Percentiles rank a stretch among this genome's conserved stretches.
These are phyloP conservation scores for Scheffersomyces stipitis DNA, from an alignment of 805 yeast species.

Conservation along the genomic window DNA sequence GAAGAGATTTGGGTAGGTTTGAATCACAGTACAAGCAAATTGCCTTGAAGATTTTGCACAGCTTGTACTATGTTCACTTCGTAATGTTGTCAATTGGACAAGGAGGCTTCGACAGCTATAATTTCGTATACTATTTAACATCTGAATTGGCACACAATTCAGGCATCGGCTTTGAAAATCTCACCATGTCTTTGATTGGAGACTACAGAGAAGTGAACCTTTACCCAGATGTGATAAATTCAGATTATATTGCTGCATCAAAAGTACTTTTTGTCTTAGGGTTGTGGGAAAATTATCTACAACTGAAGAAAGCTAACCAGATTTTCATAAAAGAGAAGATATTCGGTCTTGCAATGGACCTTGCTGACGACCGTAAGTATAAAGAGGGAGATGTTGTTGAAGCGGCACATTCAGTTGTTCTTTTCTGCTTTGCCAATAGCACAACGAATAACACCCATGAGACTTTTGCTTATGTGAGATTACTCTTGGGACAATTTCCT, in stretches of 20 bases:
- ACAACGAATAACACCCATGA: slow-evolving; percentile 8
- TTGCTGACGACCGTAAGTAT: slow-evolving; percentile 24
- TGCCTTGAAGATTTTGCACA: slow-evolving; percentile 32
- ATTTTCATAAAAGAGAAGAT: slow-evolving; percentile 23
- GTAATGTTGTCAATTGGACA: slow-evolving; percentile 55
- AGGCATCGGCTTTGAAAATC: slow-evolving; percentile 13
- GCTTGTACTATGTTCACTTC: slow-evolving; percentile 46
- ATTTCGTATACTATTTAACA: slow-evolving; percentile 54
- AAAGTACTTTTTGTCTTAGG: slow-evolving; percentile 48
- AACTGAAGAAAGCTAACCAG: slow-evolving; percentile 17
- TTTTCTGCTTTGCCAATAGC: slow-evolving; percentile 34
- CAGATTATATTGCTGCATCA: slow-evolving; percentile 28
- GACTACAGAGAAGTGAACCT: slow-evolving; percentile 34
- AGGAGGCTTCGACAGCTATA: slow-evolving; percentile 65
- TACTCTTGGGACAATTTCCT: slow-evolving; percentile 59
- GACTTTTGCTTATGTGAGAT: slow-evolving; percentile 41
- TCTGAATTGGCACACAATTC: slow-evolving; percentile 38
- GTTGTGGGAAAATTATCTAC: slow-evolving; percentile 46
- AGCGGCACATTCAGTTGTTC: slow-evolving; percentile 60
- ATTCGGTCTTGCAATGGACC: slow-evolving; percentile 29
- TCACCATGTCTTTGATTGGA: slow-evolving; percentile 30
- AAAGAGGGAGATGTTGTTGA: slow-evolving; percentile 44
- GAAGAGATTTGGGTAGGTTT: slow-evolving; percentile 7
- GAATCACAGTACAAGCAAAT: slow-evolving; percentile 27
- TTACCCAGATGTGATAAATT: slow-evolving; percentile 24